Evolutionary conservation across 2,329 filamentous ascomycete species (phyloP), one percentile per base, ranked within the genome.

Genomic region (Cladophialophora chaetospira): DNA sequence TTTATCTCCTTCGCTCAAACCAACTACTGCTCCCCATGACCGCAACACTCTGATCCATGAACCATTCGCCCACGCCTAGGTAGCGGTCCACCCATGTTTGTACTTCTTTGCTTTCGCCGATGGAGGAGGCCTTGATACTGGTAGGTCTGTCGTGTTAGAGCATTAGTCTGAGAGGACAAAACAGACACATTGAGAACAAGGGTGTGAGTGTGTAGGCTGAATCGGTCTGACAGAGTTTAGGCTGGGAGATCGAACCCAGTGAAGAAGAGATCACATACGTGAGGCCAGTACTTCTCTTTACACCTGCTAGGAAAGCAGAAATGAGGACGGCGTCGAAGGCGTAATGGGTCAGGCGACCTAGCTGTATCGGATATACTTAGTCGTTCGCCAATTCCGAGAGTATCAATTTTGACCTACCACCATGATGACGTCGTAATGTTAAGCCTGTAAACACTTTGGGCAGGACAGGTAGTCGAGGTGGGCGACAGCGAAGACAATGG

Each of bases 1-100:
- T 63, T 79, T 79, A 95, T 78, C 92, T 84, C 73, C 85, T 92
- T 70, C 94, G 84, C 78, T 97, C 92, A 72, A 99, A 99, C 76
- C 86, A 99, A 58, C 87, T 83, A 71, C 89, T 95, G 46, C 88
- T 87, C 38, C 91, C 88, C 71, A 96, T 89, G 55, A 97, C 84
- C 36, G 92, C 92, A 28, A 97, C 91, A 26, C 91, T 95, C 78
- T 95, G 89, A 74, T 99, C 94, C 91, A 99, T 96, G 63, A 97
- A 89, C 85, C 91, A 96, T 79, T 99, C 94, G 67, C 94, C 94
- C 15, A 97, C 87, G 62, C 91, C 91, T 40, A 97, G 85, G 73
- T 97, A 97, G 72, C 88, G 93, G 70, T 93, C 88, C 65, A 97
- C 85, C 91, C 92, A 97, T 69, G 86, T 87, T 72, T 88, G 87